phyloP scores from a whole-genome alignment of 768 basidiomycete genomes.

The Russula sp. region DNA sequence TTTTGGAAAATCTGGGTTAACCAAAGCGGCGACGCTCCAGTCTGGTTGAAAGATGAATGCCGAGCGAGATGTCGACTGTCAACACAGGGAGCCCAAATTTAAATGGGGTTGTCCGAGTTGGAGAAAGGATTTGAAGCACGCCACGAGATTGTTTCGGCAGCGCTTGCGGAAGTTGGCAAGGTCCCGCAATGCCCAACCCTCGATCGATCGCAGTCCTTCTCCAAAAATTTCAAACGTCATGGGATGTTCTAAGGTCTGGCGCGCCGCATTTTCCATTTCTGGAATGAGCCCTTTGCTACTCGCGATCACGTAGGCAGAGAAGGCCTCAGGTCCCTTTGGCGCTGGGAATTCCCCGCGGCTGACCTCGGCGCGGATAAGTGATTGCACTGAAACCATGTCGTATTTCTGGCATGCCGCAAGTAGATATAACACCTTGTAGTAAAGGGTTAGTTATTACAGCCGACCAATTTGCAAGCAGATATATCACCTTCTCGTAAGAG shows the following conservation, averaged over 20 bases:
- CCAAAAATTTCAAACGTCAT: constrained; percentile 1
- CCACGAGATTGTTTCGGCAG: not conserved
- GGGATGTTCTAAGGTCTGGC: no score
- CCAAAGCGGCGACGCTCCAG: not conserved
- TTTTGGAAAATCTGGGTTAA: not conserved
- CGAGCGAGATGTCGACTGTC: not conserved
- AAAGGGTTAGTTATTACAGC: no score
- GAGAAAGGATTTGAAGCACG: not conserved
- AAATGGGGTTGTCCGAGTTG: not conserved
- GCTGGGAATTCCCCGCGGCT: no score
- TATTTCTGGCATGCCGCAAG: no score
- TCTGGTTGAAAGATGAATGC: not conserved
- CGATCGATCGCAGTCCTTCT: not conserved
- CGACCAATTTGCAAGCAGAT: constrained; percentile 3
- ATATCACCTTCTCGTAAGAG: not conserved
- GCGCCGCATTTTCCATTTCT: no score
- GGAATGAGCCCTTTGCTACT: no score
- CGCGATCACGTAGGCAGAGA: no score
- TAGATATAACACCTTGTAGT: no score
- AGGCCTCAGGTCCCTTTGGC: no score
- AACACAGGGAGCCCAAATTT: not conserved
- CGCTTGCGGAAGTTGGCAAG: not conserved
- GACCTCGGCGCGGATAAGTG: no score
- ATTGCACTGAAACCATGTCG: no score
- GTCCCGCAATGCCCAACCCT: constrained; percentile 3